A percentile compares a stretch with the other conserved stretches of the same genome.
These are phyloP conservation scores for Saccharomycopsis crataegensis DNA, from an alignment of 1,139 yeast genomes.

Conservation along the genomic window DNA sequence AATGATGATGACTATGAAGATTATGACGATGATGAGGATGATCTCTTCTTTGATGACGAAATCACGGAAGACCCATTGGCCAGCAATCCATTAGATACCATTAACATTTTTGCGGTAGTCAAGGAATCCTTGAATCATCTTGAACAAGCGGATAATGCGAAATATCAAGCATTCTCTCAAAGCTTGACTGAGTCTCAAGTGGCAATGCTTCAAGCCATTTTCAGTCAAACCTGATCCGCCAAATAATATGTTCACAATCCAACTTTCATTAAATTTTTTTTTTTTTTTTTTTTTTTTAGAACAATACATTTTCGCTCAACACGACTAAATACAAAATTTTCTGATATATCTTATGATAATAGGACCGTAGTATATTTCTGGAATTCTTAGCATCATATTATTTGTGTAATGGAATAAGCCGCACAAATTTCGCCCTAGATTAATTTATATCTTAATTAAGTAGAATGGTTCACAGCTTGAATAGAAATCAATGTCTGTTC, in stretches of 20 bases:
- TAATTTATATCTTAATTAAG: too few relatives aligned
- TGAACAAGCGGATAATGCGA: conserved; percentile 29
- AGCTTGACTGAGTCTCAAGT: conserved; percentile 12
- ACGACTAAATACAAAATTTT: too few relatives aligned
- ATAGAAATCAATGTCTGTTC: too few relatives aligned
- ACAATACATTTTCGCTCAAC: not conserved
- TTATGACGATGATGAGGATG: conserved; percentile 32
- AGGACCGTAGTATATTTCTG: too few relatives aligned
- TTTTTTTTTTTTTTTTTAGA: conserved; percentile 1
- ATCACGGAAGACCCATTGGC: conserved; percentile 76
- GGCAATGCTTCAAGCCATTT: conserved; percentile 1
- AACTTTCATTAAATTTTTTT: not conserved
- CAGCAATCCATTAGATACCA: conserved; percentile 65
- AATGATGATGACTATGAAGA: conserved; percentile 25
- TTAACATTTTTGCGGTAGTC: conserved; percentile 55
- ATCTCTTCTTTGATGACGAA: conserved; percentile 40
- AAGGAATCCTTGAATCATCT: conserved; percentile 34
- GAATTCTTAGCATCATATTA: too few relatives aligned
- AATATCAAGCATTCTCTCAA: conserved; percentile 30
- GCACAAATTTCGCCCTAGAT: too few relatives aligned
- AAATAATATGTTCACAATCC: not conserved
- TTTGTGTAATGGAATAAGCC: too few relatives aligned
- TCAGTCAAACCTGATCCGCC: not conserved
- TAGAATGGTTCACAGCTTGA: too few relatives aligned
- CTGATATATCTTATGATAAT: too few relatives aligned